Percentiles rank a stretch among this genome's conserved stretches.
phyloP scores from a whole-genome alignment of 2,329 filamentous ascomycete species.

The Fusarium subtropicale region DNA sequence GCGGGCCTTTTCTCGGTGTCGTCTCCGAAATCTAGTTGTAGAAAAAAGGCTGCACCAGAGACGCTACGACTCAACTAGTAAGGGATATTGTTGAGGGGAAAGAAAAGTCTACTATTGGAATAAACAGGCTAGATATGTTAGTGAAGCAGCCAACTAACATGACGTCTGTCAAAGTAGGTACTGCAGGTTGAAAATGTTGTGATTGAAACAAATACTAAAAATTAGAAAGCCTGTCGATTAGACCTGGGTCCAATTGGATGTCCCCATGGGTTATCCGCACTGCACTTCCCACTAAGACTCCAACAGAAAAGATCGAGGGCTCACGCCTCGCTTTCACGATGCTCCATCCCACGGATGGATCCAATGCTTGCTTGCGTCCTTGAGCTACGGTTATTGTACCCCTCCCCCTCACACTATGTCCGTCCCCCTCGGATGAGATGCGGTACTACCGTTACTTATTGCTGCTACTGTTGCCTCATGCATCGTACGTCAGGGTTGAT shows the following conservation, averaged over 20 bases:
- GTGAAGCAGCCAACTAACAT: constrained; percentile 12
- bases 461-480: constrained; percentile 17
- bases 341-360: constrained; percentile 21
- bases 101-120: constrained; percentile 20
- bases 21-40: constrained; percentile 26
- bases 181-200: not conserved
- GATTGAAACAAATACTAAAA: not conserved
- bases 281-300: constrained; percentile 19
- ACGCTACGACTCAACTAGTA: constrained; percentile 34
- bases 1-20: constrained; percentile 32
- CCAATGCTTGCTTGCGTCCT: constrained; percentile 17
- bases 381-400: constrained; percentile 23
- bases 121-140: constrained; percentile 5
- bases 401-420: constrained; percentile 30
- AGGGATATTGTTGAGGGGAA: constrained; percentile 27
- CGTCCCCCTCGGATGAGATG: constrained; percentile 7
- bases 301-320: constrained; percentile 27
- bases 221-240: not conserved
- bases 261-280: constrained; percentile 1
- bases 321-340: constrained; percentile 30
- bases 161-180: constrained; percentile 11
- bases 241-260: constrained; percentile 32
- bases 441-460: constrained; percentile 14
- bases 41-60: constrained; percentile 32
- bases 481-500: constrained; percentile 39